Conservation (phyloP, 345 rosid species). For the Brassica juncea region DNA sequence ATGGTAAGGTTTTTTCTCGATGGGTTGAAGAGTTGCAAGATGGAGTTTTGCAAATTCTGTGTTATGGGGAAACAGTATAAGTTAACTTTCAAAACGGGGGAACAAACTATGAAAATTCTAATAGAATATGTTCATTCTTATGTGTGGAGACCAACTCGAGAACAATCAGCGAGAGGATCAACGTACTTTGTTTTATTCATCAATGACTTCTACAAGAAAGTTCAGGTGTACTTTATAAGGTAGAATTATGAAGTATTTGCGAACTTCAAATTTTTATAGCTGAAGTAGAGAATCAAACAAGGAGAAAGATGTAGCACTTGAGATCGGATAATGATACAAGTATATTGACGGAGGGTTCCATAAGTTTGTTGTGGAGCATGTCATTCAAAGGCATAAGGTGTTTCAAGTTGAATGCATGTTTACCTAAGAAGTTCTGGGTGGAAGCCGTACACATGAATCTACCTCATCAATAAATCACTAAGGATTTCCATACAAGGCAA, state of each 20-base stretch:
- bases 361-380: not conserved
- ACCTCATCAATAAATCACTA: not conserved
- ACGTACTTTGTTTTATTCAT: too few species aligned
- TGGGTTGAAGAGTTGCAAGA: not conserved
- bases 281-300: not conserved
- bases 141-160: not conserved
- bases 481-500: not conserved
- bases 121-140: not conserved
- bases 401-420: not conserved
- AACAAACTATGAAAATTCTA: not conserved
- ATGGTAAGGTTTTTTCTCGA: not conserved
- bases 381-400: not conserved
- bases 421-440: not conserved
- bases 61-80: not conserved
- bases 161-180: not conserved
- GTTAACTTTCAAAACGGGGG: not conserved
- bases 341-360: not conserved
- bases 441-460: not conserved
- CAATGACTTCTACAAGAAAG: too few species aligned
- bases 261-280: not conserved
- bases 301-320: not conserved
- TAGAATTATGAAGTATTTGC: not conserved
- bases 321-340: not conserved
- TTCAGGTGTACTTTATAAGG: not conserved
- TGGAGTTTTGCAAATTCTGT: not conserved